Conservation (phyloP, 2,329 filamentous ascomycete genomes). For the Cephalotrichum gorgonifer region DNA sequence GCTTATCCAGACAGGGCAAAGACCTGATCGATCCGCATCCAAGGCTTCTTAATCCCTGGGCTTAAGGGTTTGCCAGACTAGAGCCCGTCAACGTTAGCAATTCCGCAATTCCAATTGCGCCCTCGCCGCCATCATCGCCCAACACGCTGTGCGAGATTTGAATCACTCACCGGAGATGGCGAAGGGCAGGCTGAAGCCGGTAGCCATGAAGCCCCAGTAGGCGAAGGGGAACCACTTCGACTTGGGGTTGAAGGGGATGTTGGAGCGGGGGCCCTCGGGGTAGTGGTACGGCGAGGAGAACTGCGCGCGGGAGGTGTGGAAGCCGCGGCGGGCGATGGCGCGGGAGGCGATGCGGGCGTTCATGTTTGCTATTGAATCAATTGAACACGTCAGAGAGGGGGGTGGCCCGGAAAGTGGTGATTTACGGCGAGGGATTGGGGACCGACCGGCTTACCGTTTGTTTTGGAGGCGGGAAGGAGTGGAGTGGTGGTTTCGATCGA, state of each 20-base stretch:
- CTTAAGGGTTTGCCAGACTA: constrained; percentile 43
- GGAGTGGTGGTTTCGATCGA: background rate
- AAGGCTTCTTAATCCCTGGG: background rate
- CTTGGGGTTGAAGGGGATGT: constrained; percentile 94
- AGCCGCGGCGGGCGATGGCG: constrained; percentile 78
- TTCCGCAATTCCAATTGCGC: background rate
- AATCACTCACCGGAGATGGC: constrained; percentile 47
- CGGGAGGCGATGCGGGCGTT: constrained; percentile 60
- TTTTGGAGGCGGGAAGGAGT: background rate
- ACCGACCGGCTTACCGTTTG: background rate
- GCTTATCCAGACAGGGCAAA: background rate
- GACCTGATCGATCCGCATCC: background rate
- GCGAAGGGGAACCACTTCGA: constrained; percentile 73
- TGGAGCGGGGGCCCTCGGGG: constrained; percentile 87
- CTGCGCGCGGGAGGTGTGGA: constrained; percentile 82
- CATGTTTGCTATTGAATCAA: constrained; percentile 50
- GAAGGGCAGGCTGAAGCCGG: constrained; percentile 52
- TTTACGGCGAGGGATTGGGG: background rate
- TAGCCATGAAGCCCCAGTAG: constrained; percentile 64
- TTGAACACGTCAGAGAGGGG: background rate
- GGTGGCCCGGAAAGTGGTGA: background rate
- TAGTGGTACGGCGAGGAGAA: constrained; percentile 94
- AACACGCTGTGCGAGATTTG: background rate
- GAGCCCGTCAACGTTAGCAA: constrained; percentile 8
- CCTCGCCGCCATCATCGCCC: too few species aligned